Evolutionary conservation across 2,329 filamentous ascomycete genomes (phyloP), one percentile per base, ranked within the genome.

Genomic region (Xylaria sp.): DNA sequence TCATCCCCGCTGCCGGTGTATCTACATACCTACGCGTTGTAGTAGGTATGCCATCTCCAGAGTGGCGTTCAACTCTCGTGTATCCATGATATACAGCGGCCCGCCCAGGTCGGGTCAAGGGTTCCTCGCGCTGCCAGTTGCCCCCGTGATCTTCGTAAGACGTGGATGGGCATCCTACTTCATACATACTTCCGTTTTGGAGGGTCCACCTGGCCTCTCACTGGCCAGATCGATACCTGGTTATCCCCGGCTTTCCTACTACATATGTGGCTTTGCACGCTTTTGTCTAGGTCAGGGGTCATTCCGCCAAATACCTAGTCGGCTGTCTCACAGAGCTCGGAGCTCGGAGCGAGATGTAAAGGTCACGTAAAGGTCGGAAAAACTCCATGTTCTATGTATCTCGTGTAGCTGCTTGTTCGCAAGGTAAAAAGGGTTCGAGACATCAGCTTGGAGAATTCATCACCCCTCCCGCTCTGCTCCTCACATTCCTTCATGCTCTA

Each of bases 351-450:
- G n/a, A n/a, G n/a, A n/a, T n/a, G n/a, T n/a, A n/a, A n/a, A n/a
- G n/a, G n/a, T n/a, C n/a, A n/a, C 19, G 46, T 49, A 26, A 52
- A 59, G 42, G 50, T 24, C 46, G 49, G 45, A 48, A 50, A 45
- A 22, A 40, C 43, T 6, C 46, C 40, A 39, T 50, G 54, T 18
- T 22, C n/a, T n/a, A n/a, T n/a, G n/a, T 48, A 60, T 58, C 57
- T 46, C 43, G 24, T 20, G 41, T 46, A 34, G 43, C 7, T 29
- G 16, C 21, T 26, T 26, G 24, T 26, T 26, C 11, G 5, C 29
- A 3, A 13, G 4, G 29, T 3, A 13, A n/a, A 11, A 34, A 34
- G 11, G 16, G 8, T 34, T 34, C 29, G 16, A 34, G 29, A 34
- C 29, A 34, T 11, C 16, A 13, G 16, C 29, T 34, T 34, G 29